These are phyloP conservation scores for Teratosphaeria zuluensis DNA, from an alignment of 2,329 filamentous ascomycete genomes.

Conservation along the genomic window DNA sequence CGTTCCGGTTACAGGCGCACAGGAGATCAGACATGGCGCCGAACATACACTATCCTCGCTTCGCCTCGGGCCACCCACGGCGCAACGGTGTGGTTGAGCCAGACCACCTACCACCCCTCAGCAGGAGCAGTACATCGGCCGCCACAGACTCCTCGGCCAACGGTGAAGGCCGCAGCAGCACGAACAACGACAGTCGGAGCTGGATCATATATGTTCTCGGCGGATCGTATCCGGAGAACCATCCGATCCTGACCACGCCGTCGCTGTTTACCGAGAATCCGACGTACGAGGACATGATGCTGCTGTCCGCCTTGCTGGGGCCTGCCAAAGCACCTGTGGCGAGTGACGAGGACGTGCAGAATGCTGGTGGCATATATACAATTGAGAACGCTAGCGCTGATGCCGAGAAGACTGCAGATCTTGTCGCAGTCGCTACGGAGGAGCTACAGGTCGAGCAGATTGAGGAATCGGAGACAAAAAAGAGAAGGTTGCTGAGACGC, in stretches of 20 bases:
- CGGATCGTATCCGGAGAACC: constrained; percentile 59
- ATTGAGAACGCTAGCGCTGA: constrained; percentile 30
- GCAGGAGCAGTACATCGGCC: constrained; percentile 18
- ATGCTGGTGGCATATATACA: constrained; percentile 51
- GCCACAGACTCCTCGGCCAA: constrained; percentile 21
- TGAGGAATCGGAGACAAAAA: neutral
- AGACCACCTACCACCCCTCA: constrained; percentile 43
- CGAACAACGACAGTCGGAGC: constrained; percentile 45
- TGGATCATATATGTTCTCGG: constrained; percentile 66
- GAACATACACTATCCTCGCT: constrained; percentile 38
- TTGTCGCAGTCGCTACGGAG: constrained; percentile 26
- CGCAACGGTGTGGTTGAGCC: constrained; percentile 54
- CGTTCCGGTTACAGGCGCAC: constrained; percentile 16
- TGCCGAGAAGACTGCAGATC: constrained; percentile 15
- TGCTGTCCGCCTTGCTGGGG: constrained; percentile 56
- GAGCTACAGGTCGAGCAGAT: neutral
- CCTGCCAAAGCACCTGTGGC: constrained; percentile 61
- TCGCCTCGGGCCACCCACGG: constrained; percentile 52
- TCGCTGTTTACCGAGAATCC: constrained; percentile 62
- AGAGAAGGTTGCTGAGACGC: neutral
- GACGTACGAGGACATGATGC: constrained; percentile 63
- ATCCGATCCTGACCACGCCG: constrained; percentile 59
- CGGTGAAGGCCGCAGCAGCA: constrained; percentile 23
- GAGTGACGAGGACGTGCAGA: constrained; percentile 52
- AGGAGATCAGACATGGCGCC: constrained; percentile 26